Percentiles rank a stretch among this genome's conserved stretches.
Evolutionary conservation across 2,329 filamentous ascomycete genomes (phyloP).

Genomic region (Ophiocordyceps sinensis): DNA sequence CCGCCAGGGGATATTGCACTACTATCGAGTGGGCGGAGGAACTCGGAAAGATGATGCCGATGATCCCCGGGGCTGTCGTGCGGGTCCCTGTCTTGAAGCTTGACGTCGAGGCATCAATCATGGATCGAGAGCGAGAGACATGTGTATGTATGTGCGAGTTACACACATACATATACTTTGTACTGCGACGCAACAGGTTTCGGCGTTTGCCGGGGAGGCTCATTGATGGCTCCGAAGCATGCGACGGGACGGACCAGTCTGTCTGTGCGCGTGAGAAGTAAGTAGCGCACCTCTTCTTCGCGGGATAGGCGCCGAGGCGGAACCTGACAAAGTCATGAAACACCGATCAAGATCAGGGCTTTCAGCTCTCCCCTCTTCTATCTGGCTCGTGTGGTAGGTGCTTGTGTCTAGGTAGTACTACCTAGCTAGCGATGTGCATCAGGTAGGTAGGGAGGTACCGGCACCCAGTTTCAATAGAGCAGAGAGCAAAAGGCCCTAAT

Average conservation of each 20-base stretch:
- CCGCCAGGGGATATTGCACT: constrained; percentile 2
- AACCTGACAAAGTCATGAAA: background rate
- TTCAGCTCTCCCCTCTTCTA: background rate
- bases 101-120: too few species aligned
- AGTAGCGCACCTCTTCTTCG: background rate
- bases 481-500: too few species aligned
- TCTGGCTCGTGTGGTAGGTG: background rate
- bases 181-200: too few species aligned
- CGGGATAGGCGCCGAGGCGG: background rate
- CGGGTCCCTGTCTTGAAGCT: too few species aligned
- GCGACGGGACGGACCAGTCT: background rate
- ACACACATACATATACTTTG: too few species aligned
- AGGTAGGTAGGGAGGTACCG: too few species aligned
- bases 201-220: too few species aligned
- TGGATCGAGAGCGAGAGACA: too few species aligned
- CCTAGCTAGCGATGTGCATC: too few species aligned
- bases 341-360: background rate
- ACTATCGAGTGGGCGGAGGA: constrained; percentile 1
- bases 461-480: too few species aligned
- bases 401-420: too few species aligned
- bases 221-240: background rate
- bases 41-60: background rate
- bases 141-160: too few species aligned
- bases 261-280: background rate
- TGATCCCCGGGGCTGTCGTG: background rate